A percentile compares a stretch with the other conserved stretches of the same genome.
Conservation (phyloP, 2,329 filamentous ascomycete genomes). For the Chaetomium strumarium region DNA sequence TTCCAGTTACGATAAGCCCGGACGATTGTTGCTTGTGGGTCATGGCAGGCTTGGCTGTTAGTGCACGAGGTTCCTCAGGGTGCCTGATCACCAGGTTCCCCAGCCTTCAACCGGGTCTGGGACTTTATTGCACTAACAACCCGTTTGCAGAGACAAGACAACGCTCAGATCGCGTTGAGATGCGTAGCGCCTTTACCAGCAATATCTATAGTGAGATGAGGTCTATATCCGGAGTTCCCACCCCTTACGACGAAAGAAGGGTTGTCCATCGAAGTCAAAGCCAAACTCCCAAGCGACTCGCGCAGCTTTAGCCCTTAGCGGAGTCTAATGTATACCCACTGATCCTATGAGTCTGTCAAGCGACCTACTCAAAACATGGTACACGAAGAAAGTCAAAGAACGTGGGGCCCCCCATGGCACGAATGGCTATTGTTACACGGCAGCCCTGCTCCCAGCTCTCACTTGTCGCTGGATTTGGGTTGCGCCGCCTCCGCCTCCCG, state of each 20-base stretch:
- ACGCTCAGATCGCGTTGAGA: not conserved
- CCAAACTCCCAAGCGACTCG: constrained; percentile 7
- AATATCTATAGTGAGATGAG: constrained; percentile 15
- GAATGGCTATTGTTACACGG: constrained; percentile 3
- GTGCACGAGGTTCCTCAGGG: not conserved
- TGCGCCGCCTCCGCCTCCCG: constrained; percentile 5
- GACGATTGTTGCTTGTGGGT: not conserved
- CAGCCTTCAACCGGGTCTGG: too few species aligned
- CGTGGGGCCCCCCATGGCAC: not conserved
- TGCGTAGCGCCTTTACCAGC: constrained; percentile 1
- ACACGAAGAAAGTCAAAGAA: constrained; percentile 9
- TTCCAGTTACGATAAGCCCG: not conserved
- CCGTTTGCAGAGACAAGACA: too few species aligned
- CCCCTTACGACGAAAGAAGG: not conserved
- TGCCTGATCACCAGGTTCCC: too few species aligned
- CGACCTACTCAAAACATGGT: not conserved
- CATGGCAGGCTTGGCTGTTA: not conserved
- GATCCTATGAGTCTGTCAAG: not conserved
- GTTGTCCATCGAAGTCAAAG: not conserved
- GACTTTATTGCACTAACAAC: too few species aligned
- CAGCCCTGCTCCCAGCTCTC: not conserved
- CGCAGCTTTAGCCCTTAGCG: not conserved
- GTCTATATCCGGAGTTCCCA: constrained; percentile 7
- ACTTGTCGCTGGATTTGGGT: constrained; percentile 14
- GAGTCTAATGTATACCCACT: not conserved